Evolutionary conservation across 805 yeast species (phyloP), one percentile per base, ranked within the genome.

Genomic region (Brettanomyces anomalus): DNA sequence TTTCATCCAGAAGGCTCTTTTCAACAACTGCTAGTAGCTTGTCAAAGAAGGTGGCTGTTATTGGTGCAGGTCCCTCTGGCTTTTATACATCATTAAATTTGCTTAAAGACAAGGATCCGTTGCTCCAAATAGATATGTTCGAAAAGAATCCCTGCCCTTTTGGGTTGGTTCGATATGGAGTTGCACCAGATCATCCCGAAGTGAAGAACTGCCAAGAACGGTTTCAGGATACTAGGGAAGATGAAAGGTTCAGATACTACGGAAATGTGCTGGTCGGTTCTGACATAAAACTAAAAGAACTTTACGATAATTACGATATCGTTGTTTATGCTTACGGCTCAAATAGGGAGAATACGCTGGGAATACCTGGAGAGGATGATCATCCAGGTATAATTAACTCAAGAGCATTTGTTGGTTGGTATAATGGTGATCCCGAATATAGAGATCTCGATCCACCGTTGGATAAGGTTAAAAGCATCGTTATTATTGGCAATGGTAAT

Each of bases 161-260:
- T 65, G 99, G 99, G 0, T 69, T 93, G 30, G 79, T 89, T 35
- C 65, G 99, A 31, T 89, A 76, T 57, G 99, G 99, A 1, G 97
- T 93, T n/a, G 97, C 98, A 0, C 99, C 99, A 2, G 99, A 93
- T 62, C 56, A 93, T 62, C 96, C 96, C 0, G 97, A 93, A 55
- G 97, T 93, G 28, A 90, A 89, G 59, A 79, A 79, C 46, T 84
- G 93, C 67, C 71, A 81, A 58, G 83, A 83, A 16, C 79, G 88
- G 41, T 82, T 93, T 56, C 72, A 71, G 8, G 79, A 80, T 19
- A 53, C 47, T 18, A 17, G 65, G 55, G 43, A 49, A 24, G 51
- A 56, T 11, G 58, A 62, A 11, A 52, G 60, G 2, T 76, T 80
- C 52, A 58, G 66, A 30, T 88, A 81, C 54, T 67, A 71, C 43